Evolutionary conservation across 2,329 filamentous ascomycete species (phyloP).

Genomic region (Alternaria sp.): DNA sequence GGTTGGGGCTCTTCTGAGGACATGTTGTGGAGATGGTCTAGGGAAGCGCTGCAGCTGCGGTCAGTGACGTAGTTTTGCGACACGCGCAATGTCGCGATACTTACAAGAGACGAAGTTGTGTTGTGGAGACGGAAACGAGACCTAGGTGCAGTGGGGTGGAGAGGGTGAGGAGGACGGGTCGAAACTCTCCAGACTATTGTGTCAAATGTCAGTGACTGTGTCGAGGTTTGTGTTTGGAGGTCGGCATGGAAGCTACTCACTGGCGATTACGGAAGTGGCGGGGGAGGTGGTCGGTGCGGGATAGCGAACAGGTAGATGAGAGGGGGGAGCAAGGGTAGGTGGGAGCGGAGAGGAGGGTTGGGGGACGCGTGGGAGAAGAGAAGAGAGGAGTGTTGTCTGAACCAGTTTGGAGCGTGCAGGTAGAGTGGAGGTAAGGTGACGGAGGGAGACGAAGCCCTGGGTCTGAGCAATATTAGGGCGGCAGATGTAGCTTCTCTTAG

Average conservation of each 20-base stretch:
- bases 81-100: conserved; percentile 25
- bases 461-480: conserved; percentile 32
- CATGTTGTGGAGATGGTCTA: conserved; percentile 52
- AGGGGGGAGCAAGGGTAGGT: conserved; percentile 21
- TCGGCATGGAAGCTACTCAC: conserved; percentile 38
- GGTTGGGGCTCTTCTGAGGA: conserved; percentile 53
- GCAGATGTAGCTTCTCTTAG: conserved; percentile 40
- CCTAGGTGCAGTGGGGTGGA: conserved; percentile 10
- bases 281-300: conserved; percentile 46
- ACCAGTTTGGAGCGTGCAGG: conserved; percentile 20
- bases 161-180: conserved; percentile 16
- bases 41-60: conserved; percentile 34
- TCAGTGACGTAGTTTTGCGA: conserved; percentile 41
- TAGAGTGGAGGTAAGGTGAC: conserved; percentile 34
- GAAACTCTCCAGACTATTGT: conserved; percentile 21
- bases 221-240: conserved; percentile 31
- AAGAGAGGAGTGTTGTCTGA: conserved; percentile 30
- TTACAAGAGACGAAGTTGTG: conserved; percentile 24
- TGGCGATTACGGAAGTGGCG: conserved; percentile 45
- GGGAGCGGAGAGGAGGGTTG: conserved; percentile 27
- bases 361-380: conserved; percentile 31
- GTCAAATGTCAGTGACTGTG: conserved; percentile 32
- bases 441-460: conserved; percentile 23
- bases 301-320: conserved; percentile 26
- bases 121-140: conserved; percentile 12